phyloP scores from a whole-genome alignment of 441 rosid species.

The Viola pubescens region DNA sequence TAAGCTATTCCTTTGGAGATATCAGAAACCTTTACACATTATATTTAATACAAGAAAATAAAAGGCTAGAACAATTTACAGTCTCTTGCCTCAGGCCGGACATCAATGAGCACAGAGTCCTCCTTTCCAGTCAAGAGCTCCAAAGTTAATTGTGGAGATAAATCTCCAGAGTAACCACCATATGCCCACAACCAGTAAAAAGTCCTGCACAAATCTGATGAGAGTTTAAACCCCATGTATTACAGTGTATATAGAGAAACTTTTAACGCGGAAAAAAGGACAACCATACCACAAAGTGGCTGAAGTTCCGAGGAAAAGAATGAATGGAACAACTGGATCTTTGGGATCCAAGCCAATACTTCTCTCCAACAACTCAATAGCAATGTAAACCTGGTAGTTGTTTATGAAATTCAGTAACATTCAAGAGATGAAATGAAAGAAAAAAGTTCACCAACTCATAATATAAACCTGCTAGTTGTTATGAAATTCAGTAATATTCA shows the following conservation, averaged over 20 bases:
- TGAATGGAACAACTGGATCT: slow-evolving; percentile 75
- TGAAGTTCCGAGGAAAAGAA: slow-evolving; percentile 61
- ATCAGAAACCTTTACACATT: slow-evolving; percentile 1
- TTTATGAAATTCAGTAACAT: slow-evolving; percentile 12
- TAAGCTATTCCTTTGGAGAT: slow-evolving; percentile 2
- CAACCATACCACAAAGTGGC: slow-evolving; percentile 74
- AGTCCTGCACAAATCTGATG: slow-evolving; percentile 91
- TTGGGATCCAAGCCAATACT: slow-evolving; percentile 70
- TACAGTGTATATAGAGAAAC: slow-evolving; percentile 13
- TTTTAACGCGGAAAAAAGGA: slow-evolving; percentile 24
- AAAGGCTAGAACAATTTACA: slow-evolving; percentile 31
- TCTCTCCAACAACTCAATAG: slow-evolving; percentile 67
- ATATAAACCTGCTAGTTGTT: too few species aligned
- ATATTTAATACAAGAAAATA: slow-evolving; percentile 9
- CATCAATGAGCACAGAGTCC: slow-evolving; percentile 71
- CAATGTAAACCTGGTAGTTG: slow-evolving; percentile 46
- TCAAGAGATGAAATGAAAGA: background rate
- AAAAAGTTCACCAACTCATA: too few species aligned
- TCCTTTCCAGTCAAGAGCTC: slow-evolving; percentile 67
- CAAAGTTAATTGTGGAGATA: slow-evolving; percentile 67
- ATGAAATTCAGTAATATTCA: too few species aligned
- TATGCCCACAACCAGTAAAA: slow-evolving; percentile 67
- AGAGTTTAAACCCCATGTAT: slow-evolving; percentile 31
- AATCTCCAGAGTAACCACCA: slow-evolving; percentile 88
- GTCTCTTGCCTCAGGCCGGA: slow-evolving; percentile 93